A percentile compares a stretch with the other conserved stretches of the same genome.
Conservation (phyloP, 768 basidiomycete genomes). For the Leccinum truebloodii region DNA sequence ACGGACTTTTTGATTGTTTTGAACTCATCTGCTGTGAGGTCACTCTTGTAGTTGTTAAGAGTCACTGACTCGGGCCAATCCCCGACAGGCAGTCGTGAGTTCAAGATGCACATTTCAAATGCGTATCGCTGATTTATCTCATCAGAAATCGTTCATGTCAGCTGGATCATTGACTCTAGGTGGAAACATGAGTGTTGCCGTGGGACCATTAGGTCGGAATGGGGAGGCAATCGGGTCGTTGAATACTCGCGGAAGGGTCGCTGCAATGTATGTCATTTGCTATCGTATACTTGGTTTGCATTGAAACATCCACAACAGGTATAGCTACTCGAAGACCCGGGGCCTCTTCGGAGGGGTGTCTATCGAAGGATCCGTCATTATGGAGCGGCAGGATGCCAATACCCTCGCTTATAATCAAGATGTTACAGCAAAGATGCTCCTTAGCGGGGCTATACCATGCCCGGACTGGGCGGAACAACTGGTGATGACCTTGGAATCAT, state of each 20-base stretch:
- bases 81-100: constrained; percentile 61
- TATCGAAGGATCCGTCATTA: constrained; percentile 84
- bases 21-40: constrained; percentile 73
- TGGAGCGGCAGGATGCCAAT: constrained; percentile 94
- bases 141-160: constrained; percentile 87
- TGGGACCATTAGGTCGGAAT: constrained; percentile 92
- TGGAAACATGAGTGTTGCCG: constrained; percentile 85
- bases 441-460: constrained; percentile 71
- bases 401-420: constrained; percentile 72
- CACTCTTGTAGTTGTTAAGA: constrained; percentile 1
- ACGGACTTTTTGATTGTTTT: constrained; percentile 91
- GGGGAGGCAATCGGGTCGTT: constrained; percentile 86
- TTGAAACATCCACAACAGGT: constrained; percentile 45
- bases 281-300: neutral
- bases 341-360: constrained; percentile 94
- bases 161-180: constrained; percentile 89
- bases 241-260: constrained; percentile 82
- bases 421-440: constrained; percentile 76
- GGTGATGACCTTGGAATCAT: constrained; percentile 70
- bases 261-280: constrained; percentile 70
- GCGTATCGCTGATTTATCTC: constrained; percentile 10
- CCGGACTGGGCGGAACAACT: constrained; percentile 81
- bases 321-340: constrained; percentile 88
- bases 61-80: constrained; percentile 6
- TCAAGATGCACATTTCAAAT: neutral